Evolutionary conservation across 257 asterid genomes (phyloP), one percentile per base, ranked within the genome.

Genomic region (Solanum bulbocastanum): DNA sequence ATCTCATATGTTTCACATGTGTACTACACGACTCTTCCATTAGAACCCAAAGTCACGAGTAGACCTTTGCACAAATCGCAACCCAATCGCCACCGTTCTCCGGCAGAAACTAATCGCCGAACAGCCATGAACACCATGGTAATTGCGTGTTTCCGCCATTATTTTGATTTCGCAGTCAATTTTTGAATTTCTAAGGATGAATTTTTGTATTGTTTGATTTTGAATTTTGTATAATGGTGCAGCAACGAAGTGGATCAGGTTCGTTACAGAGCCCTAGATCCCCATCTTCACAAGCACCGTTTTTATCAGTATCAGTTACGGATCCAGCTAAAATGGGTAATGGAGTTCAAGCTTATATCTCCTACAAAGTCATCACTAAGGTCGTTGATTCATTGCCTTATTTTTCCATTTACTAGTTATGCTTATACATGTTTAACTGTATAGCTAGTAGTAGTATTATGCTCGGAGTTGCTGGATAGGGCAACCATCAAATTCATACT

Each of bases 301-400:
- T 88, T 89, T 83, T 97, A 44, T 91, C 93, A 25, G 99, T 96
- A 8, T 94, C 98, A n/a, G 98, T 97, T 39, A 90, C 95, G 44
- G 99, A 96, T 94, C 99, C 99, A 60, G 99, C 99, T 91, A 97
- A 97, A 87, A 96, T 97, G 99, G 99, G 98, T 37, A 96, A 92
- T 86, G 98, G 99, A 81, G 99, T 97, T 88, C 99, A 97, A 94
- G 93, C 99, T 76, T 97, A 97, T 86, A 94, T 97, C 72, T 97
- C 99, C n/a, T 97, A 97, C 92, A 97, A 96, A 95, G 99, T 97
- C 87, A 94, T 95, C 87, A 96, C 99, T 81, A 94, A 94, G 99
- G 99, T 97, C 90, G 40, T 86, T 39, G 44, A 9, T 66, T 33
- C 40, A 16, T 39, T n/a, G 32, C 23, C 35, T 40, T 79, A 52